Evolutionary conservation across 2,329 filamentous ascomycete genomes (phyloP).

Genomic region (Chaetomium strumarium): DNA sequence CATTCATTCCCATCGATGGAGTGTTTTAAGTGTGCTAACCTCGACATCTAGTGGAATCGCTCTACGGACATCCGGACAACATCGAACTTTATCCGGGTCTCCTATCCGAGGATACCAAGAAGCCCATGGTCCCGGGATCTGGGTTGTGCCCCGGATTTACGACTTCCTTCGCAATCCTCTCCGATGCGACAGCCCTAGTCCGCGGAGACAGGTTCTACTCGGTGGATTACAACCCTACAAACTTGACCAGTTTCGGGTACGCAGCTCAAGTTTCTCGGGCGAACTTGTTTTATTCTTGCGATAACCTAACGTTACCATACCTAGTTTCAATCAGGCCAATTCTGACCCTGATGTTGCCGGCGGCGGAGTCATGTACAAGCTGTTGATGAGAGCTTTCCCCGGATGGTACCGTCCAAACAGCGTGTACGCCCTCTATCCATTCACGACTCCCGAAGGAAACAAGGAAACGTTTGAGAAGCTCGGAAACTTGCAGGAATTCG

Average conservation of each 20-base stretch:
- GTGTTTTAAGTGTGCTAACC: conserved; percentile 44
- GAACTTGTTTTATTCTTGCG: background rate
- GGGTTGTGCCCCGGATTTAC: conserved; percentile 44
- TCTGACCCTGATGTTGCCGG: background rate
- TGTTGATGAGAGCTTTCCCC: background rate
- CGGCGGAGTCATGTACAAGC: conserved; percentile 1
- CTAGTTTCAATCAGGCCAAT: background rate
- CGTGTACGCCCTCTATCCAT: background rate
- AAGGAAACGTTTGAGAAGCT: background rate
- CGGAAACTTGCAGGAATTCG: background rate
- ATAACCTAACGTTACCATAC: background rate
- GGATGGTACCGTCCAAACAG: background rate
- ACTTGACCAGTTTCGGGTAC: conserved; percentile 37
- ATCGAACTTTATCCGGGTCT: conserved; percentile 67
- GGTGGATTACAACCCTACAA: conserved; percentile 41
- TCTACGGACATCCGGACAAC: conserved; percentile 59
- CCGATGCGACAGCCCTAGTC: conserved; percentile 54
- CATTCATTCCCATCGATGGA: conserved; percentile 26
- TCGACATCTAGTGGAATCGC: conserved; percentile 43
- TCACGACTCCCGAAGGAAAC: background rate
- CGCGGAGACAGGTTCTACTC: conserved; percentile 56
- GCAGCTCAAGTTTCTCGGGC: background rate
- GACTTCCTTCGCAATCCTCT: conserved; percentile 47
- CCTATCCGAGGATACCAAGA: conserved; percentile 52
- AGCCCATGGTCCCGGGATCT: conserved; percentile 41